Base-by-base conservation (phyloP, 805 yeast genomes). In the Ogataea paradorogensis region DNA sequence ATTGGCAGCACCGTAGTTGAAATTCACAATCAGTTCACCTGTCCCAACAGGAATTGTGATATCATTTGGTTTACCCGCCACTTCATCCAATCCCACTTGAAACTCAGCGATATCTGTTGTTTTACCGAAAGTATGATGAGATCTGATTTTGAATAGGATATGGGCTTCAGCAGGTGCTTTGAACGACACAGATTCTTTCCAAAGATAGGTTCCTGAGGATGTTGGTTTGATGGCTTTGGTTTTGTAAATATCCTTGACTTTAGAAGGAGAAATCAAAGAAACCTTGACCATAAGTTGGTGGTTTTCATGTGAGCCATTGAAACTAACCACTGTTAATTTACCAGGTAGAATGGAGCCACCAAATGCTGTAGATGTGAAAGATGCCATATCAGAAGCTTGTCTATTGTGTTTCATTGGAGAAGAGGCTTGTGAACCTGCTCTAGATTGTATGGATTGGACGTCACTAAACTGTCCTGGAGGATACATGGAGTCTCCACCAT, bases 121-220 rank as follows among this genome's bases (percentile, higher is more conserved):
- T 55, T 82, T 80, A 27, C 95, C 89, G 51, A 90, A 73, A 2
- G 78, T 73, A 58, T 85, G 93, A 54, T 77, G 84, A 24, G 80
- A 78, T 29, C 77, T 69, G 20, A 86, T 76, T 28, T 71, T 69
- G 53, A 91, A 76, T 3, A 76, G 65, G 29, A 90, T 53, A 39
- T 67, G 71, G 3, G 82, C 80, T 9, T 75, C 82, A 4, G 80
- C 62, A 4, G 82, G 69, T 5, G 91, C 81, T 53, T 75, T 79
- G 67, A 90, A 84, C 4, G 80, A 70, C 44, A 74, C 68, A 15
- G 79, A 67, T 55, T 87, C 96, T 43, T 78, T 71, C 78, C 83
- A 81, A 40, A 59, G 65, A 34, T 69, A 66, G 1, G 53, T 40
- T 1, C 80, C 82, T 7, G 66, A 65, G 7, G 65, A 62, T 31